Base-by-base conservation (phyloP, 495 filamentous ascomycete species). In the Penicillium samsonianum region DNA sequence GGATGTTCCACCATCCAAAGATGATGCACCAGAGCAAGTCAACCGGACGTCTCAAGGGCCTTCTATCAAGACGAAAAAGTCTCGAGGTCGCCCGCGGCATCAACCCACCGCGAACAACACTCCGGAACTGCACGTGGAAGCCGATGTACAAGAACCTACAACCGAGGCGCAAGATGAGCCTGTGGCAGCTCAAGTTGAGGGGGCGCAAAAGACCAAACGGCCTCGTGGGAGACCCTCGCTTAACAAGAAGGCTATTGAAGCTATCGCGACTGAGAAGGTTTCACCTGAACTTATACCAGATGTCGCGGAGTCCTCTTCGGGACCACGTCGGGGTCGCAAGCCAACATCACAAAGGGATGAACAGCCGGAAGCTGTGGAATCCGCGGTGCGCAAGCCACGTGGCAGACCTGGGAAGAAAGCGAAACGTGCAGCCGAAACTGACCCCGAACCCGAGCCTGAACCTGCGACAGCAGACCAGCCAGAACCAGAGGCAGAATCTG, bases 201-300 rank as follows among this genome's bases (percentile, higher is more conserved):
- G 43, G 40, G 7, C 30, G 4, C 31, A 57, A 10, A 53, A 53
- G 40, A 6, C 48, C 16, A 63, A 63, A 42, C 52, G 48, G 19
- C 12, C 47, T 23, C 61, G 61, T 17, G 53, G 61, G 6, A 56
- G 57, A 49, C 53, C 57, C n/a, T 57, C 57, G 8, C 40, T 50
- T 33, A n/a, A 43, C 16, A 49, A 40, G 12, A 50, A 31, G 35
- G 8, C 26, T 10, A 20, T 41, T n/a, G 56, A 28, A 17, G 33
- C 43, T 14, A 55, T n/a, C 14, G 55, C 49, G 12, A 9, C 26
- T 30, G 20, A 45, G 30, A 9, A 46, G 4, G 2, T 5, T 37
- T 22, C 19, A 17, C 41, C 52, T 19, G 38, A 47, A 9, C 26
- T 52, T 31, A 35, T 51, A 3, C 46, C 51, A 16, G 42, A 58